Evolutionary conservation across 345 rosid genomes (phyloP), one percentile per base, ranked within the genome.

Genomic region (Geranium rotundifolium): DNA sequence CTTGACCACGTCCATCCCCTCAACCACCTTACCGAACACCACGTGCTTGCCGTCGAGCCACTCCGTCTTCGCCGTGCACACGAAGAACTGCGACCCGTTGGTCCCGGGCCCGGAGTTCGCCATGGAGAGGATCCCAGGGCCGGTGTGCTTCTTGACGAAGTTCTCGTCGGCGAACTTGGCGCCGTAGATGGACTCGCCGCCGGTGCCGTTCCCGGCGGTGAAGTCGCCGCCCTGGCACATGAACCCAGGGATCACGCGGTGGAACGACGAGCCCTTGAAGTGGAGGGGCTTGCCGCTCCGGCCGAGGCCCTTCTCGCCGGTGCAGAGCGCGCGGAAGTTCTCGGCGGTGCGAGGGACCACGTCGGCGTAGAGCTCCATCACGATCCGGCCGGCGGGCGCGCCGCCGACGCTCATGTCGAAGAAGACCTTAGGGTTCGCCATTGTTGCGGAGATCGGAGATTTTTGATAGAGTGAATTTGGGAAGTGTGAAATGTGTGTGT

Each of bases 161-260:
- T 72, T 72, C 76, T 72, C 76, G 15, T 72, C 76, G 1, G 68
- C 69, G 31, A 72, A 67, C 65, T 72, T 71, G 14, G 70, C 29
- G 8, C 71, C 71, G 62, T 72, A 72, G 68, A 72, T 72, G 19
- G 76, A 72, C 55, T 72, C 71, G 15, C 76, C 76, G 4, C 71
- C 76, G 29, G 76, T 72, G 3, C 71, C 76, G 5, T 71, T 71
- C 29, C 75, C 75, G 41, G 41, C 41, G 41, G 41, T 34, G 41
- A 34, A 34, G 41, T 34, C 41, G 41, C 41, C 41, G 6, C 75
- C 75, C 60, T 71, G 75, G 61, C 75, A 71, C 75, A 71, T 71
- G 59, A 71, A 71, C 12, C 54, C 58, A 7, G 70, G 75, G 64
- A 71, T 71, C 67, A 71, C 71, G 27, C 75, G 70, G 64, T 71